phyloP scores from a whole-genome alignment of 805 yeast species.

The Candida golubevii region DNA sequence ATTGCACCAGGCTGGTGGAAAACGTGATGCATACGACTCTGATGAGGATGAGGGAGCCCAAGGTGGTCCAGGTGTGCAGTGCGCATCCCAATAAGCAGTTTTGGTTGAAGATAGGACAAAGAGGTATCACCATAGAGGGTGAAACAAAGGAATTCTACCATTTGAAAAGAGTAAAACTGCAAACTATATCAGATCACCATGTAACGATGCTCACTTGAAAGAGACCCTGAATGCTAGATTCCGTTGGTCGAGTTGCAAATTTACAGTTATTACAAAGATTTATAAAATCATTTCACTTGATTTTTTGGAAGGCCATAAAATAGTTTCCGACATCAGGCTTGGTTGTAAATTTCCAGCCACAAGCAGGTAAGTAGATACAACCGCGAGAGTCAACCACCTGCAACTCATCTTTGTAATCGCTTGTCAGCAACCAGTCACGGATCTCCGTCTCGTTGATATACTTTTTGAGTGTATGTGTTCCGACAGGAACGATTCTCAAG shows the following conservation, averaged over 20 bases:
- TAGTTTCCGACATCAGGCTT: slow-evolving; percentile 72
- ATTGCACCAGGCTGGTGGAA: slow-evolving; percentile 45
- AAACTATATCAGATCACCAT: not conserved
- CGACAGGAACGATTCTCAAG: slow-evolving; percentile 77
- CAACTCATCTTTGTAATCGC: slow-evolving; percentile 31
- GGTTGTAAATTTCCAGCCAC: slow-evolving; percentile 77
- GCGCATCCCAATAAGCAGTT: slow-evolving; percentile 21
- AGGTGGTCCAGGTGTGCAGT: slow-evolving; percentile 27
- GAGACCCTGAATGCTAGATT: too few species aligned
- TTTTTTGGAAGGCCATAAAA: slow-evolving; percentile 75
- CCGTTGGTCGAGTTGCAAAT: too few species aligned
- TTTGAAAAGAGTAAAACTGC: slow-evolving; percentile 2
- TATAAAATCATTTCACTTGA: slow-evolving; percentile 1
- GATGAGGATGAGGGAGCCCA: slow-evolving; percentile 41
- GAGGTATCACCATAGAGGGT: not conserved
- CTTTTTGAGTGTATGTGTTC: slow-evolving; percentile 85
- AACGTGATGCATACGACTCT: slow-evolving; percentile 42
- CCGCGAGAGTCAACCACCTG: slow-evolving; percentile 69
- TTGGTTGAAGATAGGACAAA: not conserved
- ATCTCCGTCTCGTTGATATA: slow-evolving; percentile 78
- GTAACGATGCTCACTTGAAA: too few species aligned
- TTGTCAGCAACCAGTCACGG: slow-evolving; percentile 54
- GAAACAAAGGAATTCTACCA: not conserved
- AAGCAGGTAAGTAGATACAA: slow-evolving; percentile 73
- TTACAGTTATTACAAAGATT: too few species aligned